Base-by-base conservation (phyloP, 768 basidiomycete species). In the Psilocybe cyanescens region DNA sequence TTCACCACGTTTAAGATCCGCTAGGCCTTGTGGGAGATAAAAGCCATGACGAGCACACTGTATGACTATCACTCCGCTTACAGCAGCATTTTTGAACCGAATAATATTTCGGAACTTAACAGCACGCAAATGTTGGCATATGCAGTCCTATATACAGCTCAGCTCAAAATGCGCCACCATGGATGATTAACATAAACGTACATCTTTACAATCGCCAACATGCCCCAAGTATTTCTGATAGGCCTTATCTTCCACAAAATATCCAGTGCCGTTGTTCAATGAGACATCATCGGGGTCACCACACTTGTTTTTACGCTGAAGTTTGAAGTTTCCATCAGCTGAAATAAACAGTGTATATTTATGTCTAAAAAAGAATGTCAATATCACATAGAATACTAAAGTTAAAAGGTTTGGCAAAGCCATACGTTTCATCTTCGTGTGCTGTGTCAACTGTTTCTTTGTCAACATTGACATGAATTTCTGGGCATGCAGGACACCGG, bases 251-350 rank as follows among this genome's bases (percentile, higher is more conserved):
- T 62, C 54, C 9, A 67, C 67, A 64, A 75, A 76, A 50, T 68
- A 71, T 6, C 57, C 71, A 30, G 62, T 50, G 11, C 72, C 74
- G 6, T 66, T 60, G 49, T 69, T 69, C 19, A 76, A 52, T 4
- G 75, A 60, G 0, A 69, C 58, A 59, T 76, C 72, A 56, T 74
- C 67, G 0, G 71, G 72, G 58, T 76, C 71, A 19, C 70, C 64
- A 4, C 65, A 63, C 55, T 72, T 75, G 37, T 60, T 50, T 51
- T 72, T 70, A 2, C 67, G 57, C 44, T 70, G 69, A 0, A 72
- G 68, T 4, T 64, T 63, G 59, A 67, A 71, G 55, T 73, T 70
- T 33, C 74, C 74, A 59, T 75, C 74, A 0, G 60, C 58, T 0
- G 71, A 70, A 6, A 75, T 53, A 35, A 71, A 72, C 2, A 71